Evolutionary conservation across 1,284 basidiomycete genomes (phyloP), one percentile per base, ranked within the genome.

Genomic region (Heterobasidion parviporum): DNA sequence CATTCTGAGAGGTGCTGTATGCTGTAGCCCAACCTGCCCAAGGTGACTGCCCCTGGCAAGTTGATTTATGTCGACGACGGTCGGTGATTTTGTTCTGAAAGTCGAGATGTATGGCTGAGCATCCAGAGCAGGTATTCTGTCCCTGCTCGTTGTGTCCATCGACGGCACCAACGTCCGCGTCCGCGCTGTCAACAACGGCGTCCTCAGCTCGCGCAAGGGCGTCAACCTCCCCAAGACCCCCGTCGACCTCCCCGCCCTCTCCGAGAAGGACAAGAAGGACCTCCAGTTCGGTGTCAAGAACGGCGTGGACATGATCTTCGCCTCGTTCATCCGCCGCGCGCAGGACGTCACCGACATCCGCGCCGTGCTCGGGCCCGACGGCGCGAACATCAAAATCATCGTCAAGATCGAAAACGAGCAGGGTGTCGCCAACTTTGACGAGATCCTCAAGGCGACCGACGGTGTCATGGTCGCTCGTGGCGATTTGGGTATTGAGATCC

Each of bases 391-490:
- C 80, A 98, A 98, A 75, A 94, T 98, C 70, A 97, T 98, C 63
- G 92, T 94, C 74, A 98, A 98, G 76, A 98, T 98, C 62, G 94
- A 98, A 74, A 98, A 98, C 74, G 90, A 97, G 74, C 95, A 98
- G 75, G 94, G 94, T 72, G 91, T 98, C 55, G 83, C 85, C 66
- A 98, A 97, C 82, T 98, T 98, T 75, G 94, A 98, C 73, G 94
- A 98, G 74, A 98, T 98, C 68, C 72, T 98, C 65, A 85, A 79
- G 64, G 95, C 90, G 73, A 83, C 89, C 36, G 94, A 98, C 68
- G 94, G 94, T 77, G 94, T 98, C 67, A 98, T 98, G 95, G 94
- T 98, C 59, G 95, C 95, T 61, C 92, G 95, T 77, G 94, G 95
- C 74, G 95, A 98, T 71, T 81, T 98, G 55, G 95, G 95, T 74